Evolutionary conservation across 192 early-diverging fungal genomes (phyloP), one percentile per base, ranked within the genome.

Genomic region (Umbelopsis ramanniana): DNA sequence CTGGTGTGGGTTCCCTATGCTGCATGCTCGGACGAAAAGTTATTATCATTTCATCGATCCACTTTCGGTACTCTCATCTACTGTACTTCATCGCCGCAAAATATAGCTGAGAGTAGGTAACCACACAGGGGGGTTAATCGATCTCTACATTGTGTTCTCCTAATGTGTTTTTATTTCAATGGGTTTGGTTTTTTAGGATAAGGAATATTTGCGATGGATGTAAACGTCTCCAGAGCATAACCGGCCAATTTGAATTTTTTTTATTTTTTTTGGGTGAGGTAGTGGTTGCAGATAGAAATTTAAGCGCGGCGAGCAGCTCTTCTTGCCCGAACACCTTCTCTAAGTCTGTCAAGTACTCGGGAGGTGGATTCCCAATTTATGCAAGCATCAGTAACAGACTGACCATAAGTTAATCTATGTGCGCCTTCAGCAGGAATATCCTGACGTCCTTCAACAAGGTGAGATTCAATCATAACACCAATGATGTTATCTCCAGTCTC

Each of bases 381-480:
- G 78, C 96, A 98, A 5, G 93, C 95, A 83, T 98, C 96, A 26
- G 97, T 97, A 66, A 98, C 87, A 29, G 91, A 93, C 68, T 94
- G 87, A 17, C 95, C 96, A 76, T 98, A 97, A 68, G 84, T 85
- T 37, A 97, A 86, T 54, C 83, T 82, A 67, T 89, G 84, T 23
- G 89, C 85, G 40, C 94, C 95, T 53, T 90, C 86, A 11, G 72
- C 76, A 38, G 94, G 91, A 74, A 94, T 92, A 77, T 84, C 89
- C 84, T 93, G 91, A 70, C 82, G 84, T 52, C 81, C 97, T 84
- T 97, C 96, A 35, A 90, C 88, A 53, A 99, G 77, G 72, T 98
- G 91, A 66, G 89, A 91, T 82, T 98, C 96, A 69, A 99, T 93
- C 97, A 99, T 98, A 38, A 99, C 94, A 60, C 96, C 96, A 57